Conservation (phyloP, 768 basidiomycete genomes). For the Tulasnella sp. region DNA sequence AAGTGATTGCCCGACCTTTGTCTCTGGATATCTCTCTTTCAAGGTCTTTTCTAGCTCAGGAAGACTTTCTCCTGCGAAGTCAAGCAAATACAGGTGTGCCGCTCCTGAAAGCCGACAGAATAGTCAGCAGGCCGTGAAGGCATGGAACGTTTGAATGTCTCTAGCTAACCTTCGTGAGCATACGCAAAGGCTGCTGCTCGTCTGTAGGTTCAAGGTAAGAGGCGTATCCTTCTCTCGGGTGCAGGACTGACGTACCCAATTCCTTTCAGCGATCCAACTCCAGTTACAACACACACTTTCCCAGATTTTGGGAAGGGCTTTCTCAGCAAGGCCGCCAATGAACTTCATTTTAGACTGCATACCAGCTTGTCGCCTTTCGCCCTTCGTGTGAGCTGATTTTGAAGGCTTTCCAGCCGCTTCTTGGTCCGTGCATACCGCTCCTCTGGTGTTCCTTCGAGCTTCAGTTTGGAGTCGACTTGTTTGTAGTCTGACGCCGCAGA, state of each 20-base stretch:
- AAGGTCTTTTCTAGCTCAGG: constrained; percentile 63
- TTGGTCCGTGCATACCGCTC: background rate
- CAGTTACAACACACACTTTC: constrained; percentile 83
- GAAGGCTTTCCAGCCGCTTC: background rate
- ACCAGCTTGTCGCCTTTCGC: constrained; percentile 12
- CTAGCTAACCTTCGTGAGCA: constrained; percentile 19
- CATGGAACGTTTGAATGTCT: too few species aligned
- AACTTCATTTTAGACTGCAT: background rate
- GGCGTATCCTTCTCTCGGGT: background rate
- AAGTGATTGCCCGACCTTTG: constrained; percentile 46
- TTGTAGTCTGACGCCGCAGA: too few species aligned
- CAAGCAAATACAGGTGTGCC: constrained; percentile 32
- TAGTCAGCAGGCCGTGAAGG: too few species aligned
- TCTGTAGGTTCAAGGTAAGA: constrained; percentile 3
- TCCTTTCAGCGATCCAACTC: constrained; percentile 75
- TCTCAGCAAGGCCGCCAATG: background rate
- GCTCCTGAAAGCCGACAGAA: constrained; percentile 7
- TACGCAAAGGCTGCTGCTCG: constrained; percentile 21
- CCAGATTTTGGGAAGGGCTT: constrained; percentile 23
- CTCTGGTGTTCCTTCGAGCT: too few species aligned
- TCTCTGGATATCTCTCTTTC: constrained; percentile 55
- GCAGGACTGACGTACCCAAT: constrained; percentile 54
- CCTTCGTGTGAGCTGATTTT: constrained; percentile 5
- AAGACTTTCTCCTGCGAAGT: constrained; percentile 56
- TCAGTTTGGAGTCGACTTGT: too few species aligned